phyloP scores from a whole-genome alignment of 306 rosid genomes.

The Sindora glabra region DNA sequence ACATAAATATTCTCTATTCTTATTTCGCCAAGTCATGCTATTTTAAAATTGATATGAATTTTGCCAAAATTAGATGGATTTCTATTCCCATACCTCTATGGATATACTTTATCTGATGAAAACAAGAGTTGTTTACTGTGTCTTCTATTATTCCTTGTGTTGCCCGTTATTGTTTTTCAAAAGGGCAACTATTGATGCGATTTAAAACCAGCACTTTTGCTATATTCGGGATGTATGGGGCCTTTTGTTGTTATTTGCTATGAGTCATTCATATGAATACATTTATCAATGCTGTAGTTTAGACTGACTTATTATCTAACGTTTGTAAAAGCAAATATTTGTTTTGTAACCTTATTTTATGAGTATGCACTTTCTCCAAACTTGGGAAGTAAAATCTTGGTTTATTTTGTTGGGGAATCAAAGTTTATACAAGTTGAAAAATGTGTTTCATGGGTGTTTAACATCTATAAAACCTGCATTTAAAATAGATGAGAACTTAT shows the following conservation, averaged over 20 bases:
- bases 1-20: not conserved
- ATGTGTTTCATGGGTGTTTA: not conserved
- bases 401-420: not conserved
- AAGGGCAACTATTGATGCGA: too few relatives aligned
- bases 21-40: not conserved
- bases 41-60: not conserved
- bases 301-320: too few relatives aligned
- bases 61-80: not conserved
- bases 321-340: not conserved
- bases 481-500: not conserved
- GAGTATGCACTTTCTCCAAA: not conserved
- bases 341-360: not conserved
- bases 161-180: too few relatives aligned
- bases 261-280: not conserved
- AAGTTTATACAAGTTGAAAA: not conserved
- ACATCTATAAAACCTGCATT: not conserved
- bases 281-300: not conserved
- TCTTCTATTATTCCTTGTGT: not conserved
- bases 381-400: not conserved
- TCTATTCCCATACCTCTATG: not conserved
- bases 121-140: not conserved
- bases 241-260: too few relatives aligned
- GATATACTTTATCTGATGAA: not conserved
- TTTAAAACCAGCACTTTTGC: not conserved
- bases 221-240: not conserved